Evolutionary conservation across 495 filamentous ascomycete genomes (phyloP).

Genomic region (Pseudotulostoma volvatum): DNA sequence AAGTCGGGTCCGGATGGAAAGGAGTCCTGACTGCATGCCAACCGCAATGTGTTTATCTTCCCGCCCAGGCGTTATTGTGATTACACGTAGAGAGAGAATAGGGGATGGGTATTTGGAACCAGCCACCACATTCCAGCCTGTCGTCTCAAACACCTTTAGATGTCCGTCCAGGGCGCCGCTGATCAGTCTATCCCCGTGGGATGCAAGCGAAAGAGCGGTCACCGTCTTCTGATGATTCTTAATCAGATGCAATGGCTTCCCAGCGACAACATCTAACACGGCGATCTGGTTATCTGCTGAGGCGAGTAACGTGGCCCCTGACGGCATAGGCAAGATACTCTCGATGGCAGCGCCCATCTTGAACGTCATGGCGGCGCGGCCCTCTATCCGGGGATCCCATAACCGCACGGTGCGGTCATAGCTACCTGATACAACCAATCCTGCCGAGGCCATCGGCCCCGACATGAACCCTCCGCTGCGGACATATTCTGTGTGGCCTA

Average conservation of each 20-base stretch:
- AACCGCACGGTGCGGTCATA: slow-evolving; percentile 89
- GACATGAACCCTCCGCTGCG: slow-evolving; percentile 75
- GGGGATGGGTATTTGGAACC: slow-evolving; percentile 85
- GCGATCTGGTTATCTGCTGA: slow-evolving; percentile 75
- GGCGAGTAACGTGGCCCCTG: slow-evolving; percentile 72
- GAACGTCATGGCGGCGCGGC: slow-evolving; percentile 67
- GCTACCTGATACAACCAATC: slow-evolving; percentile 66
- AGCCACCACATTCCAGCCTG: slow-evolving; percentile 79
- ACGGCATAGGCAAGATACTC: slow-evolving; percentile 65
- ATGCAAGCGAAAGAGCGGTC: slow-evolving; percentile 63
- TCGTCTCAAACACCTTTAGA: slow-evolving; percentile 88
- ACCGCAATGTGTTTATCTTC: slow-evolving; percentile 85
- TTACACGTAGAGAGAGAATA: slow-evolving; percentile 64
- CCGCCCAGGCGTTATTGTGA: slow-evolving; percentile 43
- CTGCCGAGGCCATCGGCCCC: slow-evolving; percentile 46
- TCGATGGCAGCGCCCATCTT: slow-evolving; percentile 83
- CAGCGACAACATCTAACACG: slow-evolving; percentile 88
- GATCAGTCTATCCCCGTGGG: slow-evolving; percentile 61
- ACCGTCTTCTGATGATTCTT: slow-evolving; percentile 97
- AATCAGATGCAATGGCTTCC: slow-evolving; percentile 67
- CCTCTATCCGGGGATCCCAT: slow-evolving; percentile 73
- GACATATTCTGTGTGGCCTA: slow-evolving; percentile 89
- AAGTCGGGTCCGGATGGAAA: slow-evolving; percentile 74
- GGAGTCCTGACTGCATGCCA: slow-evolving; percentile 78
- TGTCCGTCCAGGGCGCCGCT: slow-evolving; percentile 85